A percentile compares a stretch with the other conserved stretches of the same genome.
Conservation (phyloP, 345 rosid species). For the Clausena lansium region DNA sequence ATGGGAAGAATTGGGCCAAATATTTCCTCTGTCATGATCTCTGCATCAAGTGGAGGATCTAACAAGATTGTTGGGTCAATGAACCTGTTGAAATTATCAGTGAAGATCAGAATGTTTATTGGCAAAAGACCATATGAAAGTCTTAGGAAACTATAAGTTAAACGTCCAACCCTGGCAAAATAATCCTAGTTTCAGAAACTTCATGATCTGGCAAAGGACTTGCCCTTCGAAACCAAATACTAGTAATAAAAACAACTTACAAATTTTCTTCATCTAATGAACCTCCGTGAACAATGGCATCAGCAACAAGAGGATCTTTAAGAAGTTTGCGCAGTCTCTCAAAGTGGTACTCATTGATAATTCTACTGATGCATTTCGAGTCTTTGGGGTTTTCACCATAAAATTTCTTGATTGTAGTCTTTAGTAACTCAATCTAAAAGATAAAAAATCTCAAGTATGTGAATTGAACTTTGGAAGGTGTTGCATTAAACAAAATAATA, state of each 20-base stretch:
- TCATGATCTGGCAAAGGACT: neutral
- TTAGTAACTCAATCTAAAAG: slow-evolving; percentile 61
- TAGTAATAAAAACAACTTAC: slow-evolving; percentile 28
- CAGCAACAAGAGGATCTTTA: slow-evolving; percentile 56
- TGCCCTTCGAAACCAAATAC: neutral
- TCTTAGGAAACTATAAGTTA: neutral
- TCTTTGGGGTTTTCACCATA: slow-evolving; percentile 60
- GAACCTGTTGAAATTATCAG: slow-evolving; percentile 31
- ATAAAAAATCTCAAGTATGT: neutral
- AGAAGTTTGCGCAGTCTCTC: slow-evolving; percentile 52
- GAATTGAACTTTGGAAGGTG: neutral
- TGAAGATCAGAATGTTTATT: neutral
- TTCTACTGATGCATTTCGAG: slow-evolving; percentile 50
- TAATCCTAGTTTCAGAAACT: neutral
- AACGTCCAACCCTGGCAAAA: too few relatives aligned
- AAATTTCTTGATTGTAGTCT: slow-evolving; percentile 42
- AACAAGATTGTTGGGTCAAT: slow-evolving; percentile 67
- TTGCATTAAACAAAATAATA: too few relatives aligned
- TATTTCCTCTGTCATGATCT: slow-evolving; percentile 58
- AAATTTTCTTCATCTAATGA: slow-evolving; percentile 55
- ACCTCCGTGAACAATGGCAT: slow-evolving; percentile 69
- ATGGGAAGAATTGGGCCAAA: slow-evolving; percentile 74
- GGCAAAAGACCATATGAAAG: neutral
- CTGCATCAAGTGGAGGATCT: slow-evolving; percentile 64
- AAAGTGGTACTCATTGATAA: slow-evolving; percentile 50